These are phyloP conservation scores for Pharnaceum exiguum DNA, from an alignment of 148 eudicot species.

Conservation along the genomic window DNA sequence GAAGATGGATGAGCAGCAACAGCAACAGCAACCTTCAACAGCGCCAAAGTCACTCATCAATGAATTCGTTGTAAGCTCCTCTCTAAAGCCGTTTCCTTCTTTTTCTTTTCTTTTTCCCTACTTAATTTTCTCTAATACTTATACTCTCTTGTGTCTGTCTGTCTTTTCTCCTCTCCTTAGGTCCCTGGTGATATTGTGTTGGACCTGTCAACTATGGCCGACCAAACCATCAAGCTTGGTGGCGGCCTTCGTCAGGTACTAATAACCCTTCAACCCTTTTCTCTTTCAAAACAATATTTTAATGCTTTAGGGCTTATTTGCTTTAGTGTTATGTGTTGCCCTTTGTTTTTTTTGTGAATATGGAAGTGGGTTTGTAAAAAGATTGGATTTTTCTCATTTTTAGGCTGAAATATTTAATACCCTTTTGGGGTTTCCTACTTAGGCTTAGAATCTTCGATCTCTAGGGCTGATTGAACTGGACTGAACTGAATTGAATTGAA, in stretches of 20 bases:
- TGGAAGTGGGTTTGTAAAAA: neutral
- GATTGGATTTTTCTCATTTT: neutral
- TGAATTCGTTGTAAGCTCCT: conserved; percentile 44
- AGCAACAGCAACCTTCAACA: too few species aligned
- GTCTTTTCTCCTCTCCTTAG: conserved; percentile 20
- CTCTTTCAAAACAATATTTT: neutral
- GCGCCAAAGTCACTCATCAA: conserved; percentile 35
- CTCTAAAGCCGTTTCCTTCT: neutral
- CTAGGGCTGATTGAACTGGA: too few species aligned
- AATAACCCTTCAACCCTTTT: neutral
- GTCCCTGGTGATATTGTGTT: conserved; percentile 83
- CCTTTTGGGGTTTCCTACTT: too few species aligned
- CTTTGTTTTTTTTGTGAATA: neutral
- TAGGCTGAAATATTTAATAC: neutral
- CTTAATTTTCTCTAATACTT: neutral
- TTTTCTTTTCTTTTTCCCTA: neutral
- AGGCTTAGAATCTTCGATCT: too few species aligned
- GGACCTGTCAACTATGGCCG: conserved; percentile 56
- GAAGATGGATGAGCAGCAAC: conserved; percentile 40
- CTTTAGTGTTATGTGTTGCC: neutral
- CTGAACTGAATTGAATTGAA: too few species aligned
- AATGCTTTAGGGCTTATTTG: neutral
- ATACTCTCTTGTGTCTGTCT: neutral
- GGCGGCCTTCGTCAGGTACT: conserved; percentile 76
- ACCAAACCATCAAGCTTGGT: conserved; percentile 79